These are phyloP conservation scores for Aspergillus egyptiacus DNA, from an alignment of 495 filamentous ascomycete genomes.

Conservation along the genomic window DNA sequence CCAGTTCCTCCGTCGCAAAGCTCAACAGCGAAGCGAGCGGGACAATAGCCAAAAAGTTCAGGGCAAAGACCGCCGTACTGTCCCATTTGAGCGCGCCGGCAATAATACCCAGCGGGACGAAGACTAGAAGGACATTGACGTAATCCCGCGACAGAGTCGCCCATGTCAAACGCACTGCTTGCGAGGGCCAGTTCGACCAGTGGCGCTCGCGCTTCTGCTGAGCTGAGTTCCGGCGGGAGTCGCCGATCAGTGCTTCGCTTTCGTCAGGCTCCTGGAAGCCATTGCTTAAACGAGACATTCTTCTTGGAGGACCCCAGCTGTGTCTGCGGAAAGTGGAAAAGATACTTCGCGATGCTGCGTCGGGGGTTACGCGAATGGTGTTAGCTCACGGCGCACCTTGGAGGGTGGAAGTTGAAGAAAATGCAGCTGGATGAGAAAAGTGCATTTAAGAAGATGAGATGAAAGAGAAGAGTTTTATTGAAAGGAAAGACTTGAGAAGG, in stretches of 20 bases:
- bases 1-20: conserved; percentile 92
- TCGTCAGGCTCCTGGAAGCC: conserved; percentile 27
- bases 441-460: background rate
- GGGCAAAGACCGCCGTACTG: conserved; percentile 68
- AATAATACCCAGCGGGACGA: conserved; percentile 84
- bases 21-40: conserved; percentile 87
- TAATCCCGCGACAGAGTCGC: conserved; percentile 58
- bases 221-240: conserved; percentile 19
- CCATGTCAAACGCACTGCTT: conserved; percentile 46
- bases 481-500: background rate
- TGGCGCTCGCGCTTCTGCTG: conserved; percentile 32
- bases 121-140: conserved; percentile 80
- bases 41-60: conserved; percentile 96
- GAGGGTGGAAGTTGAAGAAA: background rate
- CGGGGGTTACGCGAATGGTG: background rate
- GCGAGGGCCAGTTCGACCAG: conserved; percentile 54
- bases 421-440: background rate
- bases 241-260: conserved; percentile 28
- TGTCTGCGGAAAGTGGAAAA: conserved; percentile 29
- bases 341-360: conserved; percentile 26
- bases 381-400: conserved; percentile 9
- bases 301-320: conserved; percentile 28
- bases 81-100: conserved; percentile 67
- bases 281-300: conserved; percentile 29
- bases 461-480: too few species aligned